A percentile compares a stretch with the other conserved stretches of the same genome.
phyloP scores from a whole-genome alignment of 495 filamentous ascomycete species.

The Xylaria flabelliformis region DNA sequence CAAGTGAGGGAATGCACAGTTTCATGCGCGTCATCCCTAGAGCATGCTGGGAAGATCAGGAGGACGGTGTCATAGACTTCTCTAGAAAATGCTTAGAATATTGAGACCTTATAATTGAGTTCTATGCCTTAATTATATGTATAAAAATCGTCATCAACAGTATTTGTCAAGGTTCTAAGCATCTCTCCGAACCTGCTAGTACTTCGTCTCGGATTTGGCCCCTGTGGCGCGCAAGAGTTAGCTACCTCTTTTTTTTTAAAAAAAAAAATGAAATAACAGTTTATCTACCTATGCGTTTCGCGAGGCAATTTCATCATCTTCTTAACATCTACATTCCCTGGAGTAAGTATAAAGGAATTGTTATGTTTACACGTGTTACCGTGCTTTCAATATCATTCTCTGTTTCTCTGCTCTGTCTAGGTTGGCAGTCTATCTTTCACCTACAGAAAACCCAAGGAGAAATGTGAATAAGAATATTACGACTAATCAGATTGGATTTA shows the following conservation, averaged over 20 bases:
- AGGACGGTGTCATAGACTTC: neutral
- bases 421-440: neutral
- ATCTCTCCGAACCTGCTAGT: neutral
- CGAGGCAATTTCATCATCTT: neutral
- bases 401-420: neutral
- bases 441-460: neutral
- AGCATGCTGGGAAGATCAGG: neutral
- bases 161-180: neutral
- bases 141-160: neutral
- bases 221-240: neutral
- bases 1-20: neutral
- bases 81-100: neutral
- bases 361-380: neutral
- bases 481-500: neutral
- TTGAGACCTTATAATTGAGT: too few species aligned
- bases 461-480: neutral
- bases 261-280: neutral
- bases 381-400: neutral
- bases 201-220: neutral
- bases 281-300: neutral
- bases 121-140: neutral
- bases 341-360: neutral
- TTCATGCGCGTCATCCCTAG: neutral
- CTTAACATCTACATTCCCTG: neutral
- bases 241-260: too few species aligned